These are phyloP conservation scores for Colletotrichum somersetense DNA, from an alignment of 2,329 filamentous ascomycete species.

Conservation along the genomic window DNA sequence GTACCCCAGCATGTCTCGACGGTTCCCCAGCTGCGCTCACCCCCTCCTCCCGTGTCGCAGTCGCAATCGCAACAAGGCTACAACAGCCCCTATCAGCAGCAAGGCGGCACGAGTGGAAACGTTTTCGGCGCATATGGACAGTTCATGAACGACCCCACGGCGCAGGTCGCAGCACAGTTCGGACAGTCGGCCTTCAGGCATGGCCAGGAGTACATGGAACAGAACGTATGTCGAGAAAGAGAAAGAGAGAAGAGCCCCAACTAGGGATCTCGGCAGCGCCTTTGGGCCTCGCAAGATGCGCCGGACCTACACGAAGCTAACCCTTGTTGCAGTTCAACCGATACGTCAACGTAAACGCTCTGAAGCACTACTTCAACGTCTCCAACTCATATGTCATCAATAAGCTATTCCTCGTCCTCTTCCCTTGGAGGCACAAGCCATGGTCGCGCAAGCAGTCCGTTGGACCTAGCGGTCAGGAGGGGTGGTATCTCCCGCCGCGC, in stretches of 20 bases:
- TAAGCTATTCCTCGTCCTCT: constrained; percentile 93
- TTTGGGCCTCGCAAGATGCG: background rate
- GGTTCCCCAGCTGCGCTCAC: constrained; percentile 95
- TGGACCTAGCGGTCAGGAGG: constrained; percentile 76
- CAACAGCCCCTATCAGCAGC: constrained; percentile 80
- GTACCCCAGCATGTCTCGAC: constrained; percentile 99
- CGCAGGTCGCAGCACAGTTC: constrained; percentile 94
- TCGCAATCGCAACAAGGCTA: constrained; percentile 75
- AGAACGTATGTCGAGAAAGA: constrained; percentile 77
- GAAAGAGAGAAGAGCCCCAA: background rate
- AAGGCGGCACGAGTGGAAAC: constrained; percentile 65
- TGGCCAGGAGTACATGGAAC: constrained; percentile 93
- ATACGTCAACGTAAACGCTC: constrained; percentile 90
- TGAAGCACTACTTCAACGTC: constrained; percentile 99
- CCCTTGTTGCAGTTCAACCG: constrained; percentile 61
- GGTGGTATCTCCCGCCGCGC: constrained; percentile 88
- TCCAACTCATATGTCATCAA: constrained; percentile 96
- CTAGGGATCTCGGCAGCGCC: background rate
- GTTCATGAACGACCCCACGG: constrained; percentile 95
- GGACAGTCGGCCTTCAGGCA: constrained; percentile 92
- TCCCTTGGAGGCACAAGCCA: constrained; percentile 97
- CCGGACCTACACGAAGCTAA: constrained; percentile 34
- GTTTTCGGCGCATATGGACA: constrained; percentile 83
- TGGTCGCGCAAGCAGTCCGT: constrained; percentile 92
- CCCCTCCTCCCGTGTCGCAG: constrained; percentile 81